Evolutionary conservation across 2,329 filamentous ascomycete species (phyloP).

Genomic region (Talaromyces sp.): DNA sequence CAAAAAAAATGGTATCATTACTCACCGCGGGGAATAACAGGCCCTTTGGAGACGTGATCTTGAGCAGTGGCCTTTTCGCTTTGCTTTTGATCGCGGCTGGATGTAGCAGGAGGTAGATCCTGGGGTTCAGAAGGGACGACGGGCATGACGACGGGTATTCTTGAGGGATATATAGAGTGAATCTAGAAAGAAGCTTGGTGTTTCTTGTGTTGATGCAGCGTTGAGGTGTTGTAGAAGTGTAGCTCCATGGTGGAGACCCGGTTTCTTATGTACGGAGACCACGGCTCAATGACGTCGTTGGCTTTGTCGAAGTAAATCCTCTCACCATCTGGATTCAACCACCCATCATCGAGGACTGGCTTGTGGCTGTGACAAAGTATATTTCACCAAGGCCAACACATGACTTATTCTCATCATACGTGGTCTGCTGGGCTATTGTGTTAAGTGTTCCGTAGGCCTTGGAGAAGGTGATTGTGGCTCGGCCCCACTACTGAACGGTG

Average conservation of each 20-base stretch:
- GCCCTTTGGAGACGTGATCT: conserved; percentile 44
- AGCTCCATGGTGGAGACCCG: background rate
- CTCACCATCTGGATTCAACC: background rate
- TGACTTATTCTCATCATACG: background rate
- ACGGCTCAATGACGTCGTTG: conserved; percentile 9
- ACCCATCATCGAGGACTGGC: background rate
- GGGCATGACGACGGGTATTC: conserved; percentile 27
- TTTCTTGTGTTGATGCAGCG: background rate
- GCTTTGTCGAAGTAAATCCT: conserved; percentile 20
- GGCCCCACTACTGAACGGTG: background rate
- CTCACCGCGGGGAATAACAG: conserved; percentile 43
- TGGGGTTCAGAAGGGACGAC: conserved; percentile 24
- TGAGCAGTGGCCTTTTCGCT: conserved; percentile 36
- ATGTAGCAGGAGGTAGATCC: conserved; percentile 24
- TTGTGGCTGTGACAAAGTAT: background rate
- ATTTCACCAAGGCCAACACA: background rate
- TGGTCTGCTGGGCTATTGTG: background rate
- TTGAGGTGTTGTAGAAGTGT: background rate
- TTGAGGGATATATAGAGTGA: background rate
- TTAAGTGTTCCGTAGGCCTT: background rate
- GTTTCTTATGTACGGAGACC: background rate
- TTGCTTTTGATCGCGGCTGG: conserved; percentile 28
- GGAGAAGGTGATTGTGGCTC: background rate
- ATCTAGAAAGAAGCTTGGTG: background rate
- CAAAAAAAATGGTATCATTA: conserved; percentile 16